These are phyloP conservation scores for Lepidium africanum DNA, from an alignment of 345 rosid species.

Conservation along the genomic window DNA sequence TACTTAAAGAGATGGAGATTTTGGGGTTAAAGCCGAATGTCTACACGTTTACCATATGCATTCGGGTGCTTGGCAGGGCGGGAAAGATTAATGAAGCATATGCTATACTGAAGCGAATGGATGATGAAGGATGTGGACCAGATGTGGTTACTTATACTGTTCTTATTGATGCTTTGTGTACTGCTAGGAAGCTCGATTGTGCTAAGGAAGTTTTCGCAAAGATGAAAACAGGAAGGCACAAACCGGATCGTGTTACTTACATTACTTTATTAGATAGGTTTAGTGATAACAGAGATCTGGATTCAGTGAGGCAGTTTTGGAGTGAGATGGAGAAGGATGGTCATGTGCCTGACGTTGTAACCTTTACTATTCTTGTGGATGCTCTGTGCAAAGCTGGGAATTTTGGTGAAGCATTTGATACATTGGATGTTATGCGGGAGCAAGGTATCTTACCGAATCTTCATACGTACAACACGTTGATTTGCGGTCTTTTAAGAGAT, in stretches of 20 bases:
- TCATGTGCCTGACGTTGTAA: constrained; percentile 71
- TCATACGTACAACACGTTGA: constrained; percentile 76
- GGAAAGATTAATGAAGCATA: constrained; percentile 70
- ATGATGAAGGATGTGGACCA: constrained; percentile 77
- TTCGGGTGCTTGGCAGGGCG: constrained; percentile 72
- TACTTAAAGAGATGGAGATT: constrained; percentile 73
- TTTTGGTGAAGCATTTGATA: constrained; percentile 54
- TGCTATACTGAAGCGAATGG: constrained; percentile 69
- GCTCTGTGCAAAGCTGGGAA: constrained; percentile 65
- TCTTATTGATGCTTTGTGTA: constrained; percentile 82
- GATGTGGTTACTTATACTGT: constrained; percentile 87
- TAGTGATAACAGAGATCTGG: constrained; percentile 62
- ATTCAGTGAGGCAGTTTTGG: constrained; percentile 67
- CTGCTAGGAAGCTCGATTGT: constrained; percentile 51
- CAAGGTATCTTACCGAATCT: constrained; percentile 60
- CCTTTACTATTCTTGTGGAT: constrained; percentile 66
- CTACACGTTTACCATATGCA: constrained; percentile 90
- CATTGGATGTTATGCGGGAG: constrained; percentile 59
- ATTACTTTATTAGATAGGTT: constrained; percentile 75
- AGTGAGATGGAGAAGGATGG: constrained; percentile 80
- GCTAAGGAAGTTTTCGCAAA: constrained; percentile 54
- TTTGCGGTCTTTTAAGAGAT: constrained; percentile 60
- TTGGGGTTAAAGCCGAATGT: constrained; percentile 81
- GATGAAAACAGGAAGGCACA: constrained; percentile 75
- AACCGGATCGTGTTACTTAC: constrained; percentile 76